A percentile compares a stretch with the other conserved stretches of the same genome.
Evolutionary conservation across 306 rosid species (phyloP).

Genomic region (Crotalaria pallida): DNA sequence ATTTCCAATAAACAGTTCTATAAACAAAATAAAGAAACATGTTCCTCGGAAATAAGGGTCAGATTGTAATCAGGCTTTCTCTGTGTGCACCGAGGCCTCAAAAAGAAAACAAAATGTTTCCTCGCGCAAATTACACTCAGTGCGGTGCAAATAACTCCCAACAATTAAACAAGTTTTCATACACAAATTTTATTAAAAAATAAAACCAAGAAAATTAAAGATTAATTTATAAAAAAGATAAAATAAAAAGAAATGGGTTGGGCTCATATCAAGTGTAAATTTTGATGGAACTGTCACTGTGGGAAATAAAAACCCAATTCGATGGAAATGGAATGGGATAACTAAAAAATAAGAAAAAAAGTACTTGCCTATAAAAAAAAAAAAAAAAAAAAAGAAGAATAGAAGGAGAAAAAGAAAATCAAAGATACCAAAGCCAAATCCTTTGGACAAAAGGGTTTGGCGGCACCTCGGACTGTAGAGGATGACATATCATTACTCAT

Average conservation of each 20-base stretch:
- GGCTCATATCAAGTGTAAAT: slow-evolving; percentile 88
- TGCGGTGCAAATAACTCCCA: slow-evolving; percentile 17
- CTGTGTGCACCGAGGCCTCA: slow-evolving; percentile 38
- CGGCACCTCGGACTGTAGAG: slow-evolving; percentile 39
- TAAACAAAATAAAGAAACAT: not conserved
- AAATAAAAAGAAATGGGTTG: not conserved
- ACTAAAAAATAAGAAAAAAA: too few species aligned
- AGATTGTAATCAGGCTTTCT: slow-evolving; percentile 36
- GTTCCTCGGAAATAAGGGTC: not conserved
- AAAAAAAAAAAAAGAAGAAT: too few species aligned
- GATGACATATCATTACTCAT: too few species aligned
- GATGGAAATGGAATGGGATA: too few species aligned
- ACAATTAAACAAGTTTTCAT: too few species aligned
- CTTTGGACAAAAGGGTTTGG: slow-evolving; percentile 4
- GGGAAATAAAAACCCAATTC: slow-evolving; percentile 28
- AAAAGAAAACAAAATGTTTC: slow-evolving; percentile 33
- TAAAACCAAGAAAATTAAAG: too few species aligned
- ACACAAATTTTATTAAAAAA: too few species aligned
- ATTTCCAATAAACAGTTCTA: not conserved
- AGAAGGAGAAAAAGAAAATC: not conserved
- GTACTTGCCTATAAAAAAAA: too few species aligned
- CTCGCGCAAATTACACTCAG: slow-evolving; percentile 29
- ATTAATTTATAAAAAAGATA: not conserved
- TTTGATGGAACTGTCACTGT: slow-evolving; percentile 37
- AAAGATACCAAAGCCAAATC: slow-evolving; percentile 44